Base-by-base conservation (phyloP, 2,329 filamentous ascomycete species). In the Pseudogymnoascus sp. region DNA sequence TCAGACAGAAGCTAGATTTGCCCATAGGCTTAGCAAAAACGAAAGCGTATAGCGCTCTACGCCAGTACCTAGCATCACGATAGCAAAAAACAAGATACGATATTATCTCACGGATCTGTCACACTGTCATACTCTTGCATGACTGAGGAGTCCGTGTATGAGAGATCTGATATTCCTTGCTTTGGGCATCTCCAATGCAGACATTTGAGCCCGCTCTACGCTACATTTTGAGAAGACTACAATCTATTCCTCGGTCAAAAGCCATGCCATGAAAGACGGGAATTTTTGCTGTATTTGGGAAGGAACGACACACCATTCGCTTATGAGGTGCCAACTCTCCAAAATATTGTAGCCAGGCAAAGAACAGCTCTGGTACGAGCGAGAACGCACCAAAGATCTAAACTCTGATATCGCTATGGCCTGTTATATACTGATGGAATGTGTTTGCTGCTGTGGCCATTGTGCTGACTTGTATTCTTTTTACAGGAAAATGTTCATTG, bases 401-500 rank as follows among this genome's bases (percentile, higher is more conserved):
- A 19, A 33, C 50, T 31, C 28, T 33, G 28, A 31, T 57, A 11
- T 57, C 28, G 50, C 28, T 8, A 57, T 33, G 50, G 50, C 28
- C 9, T 57, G 28, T 57, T 33, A 57, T 57, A 19, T 33, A 33
- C 15, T 57, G n/a, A 33, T 33, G 10, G 28, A 33, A 5, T 57
- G n/a, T 57, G 28, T 33, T 57, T 57, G 50, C 26, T 57, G 28
- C 6, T 57, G 28, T 5, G 11, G 19, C 9, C 17, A 17, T 53
- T 28, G n/a, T 28, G 28, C 50, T 57, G 33, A 57, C 17, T 31
- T 57, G 17, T 33, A 33, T 11, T 33, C 4, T 19, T 33, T 74
- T 65, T 71, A 72, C 78, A 99, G 95, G 73, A 99, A 99, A 81
- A 99, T 99, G 95, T 99, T 99, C 72, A 99, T 99, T 77, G 95